phyloP scores from a whole-genome alignment of 352 stramenopile species.

The Pythium graminicola region DNA sequence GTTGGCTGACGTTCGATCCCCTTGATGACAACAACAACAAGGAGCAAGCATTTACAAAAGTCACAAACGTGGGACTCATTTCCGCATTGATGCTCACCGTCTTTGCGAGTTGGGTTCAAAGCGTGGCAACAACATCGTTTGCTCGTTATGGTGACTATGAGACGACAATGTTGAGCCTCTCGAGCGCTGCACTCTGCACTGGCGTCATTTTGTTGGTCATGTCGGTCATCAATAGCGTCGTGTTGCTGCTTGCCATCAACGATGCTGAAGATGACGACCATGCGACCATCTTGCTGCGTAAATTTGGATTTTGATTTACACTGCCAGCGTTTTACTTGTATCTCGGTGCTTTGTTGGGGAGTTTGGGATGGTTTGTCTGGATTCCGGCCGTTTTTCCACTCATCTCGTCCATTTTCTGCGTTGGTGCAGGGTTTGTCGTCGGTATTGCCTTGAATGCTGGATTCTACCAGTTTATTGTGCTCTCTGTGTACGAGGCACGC shows the following conservation, averaged over 20 bases:
- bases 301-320: constrained; percentile 23
- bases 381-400: constrained; percentile 25
- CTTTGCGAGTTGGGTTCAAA: constrained; percentile 21
- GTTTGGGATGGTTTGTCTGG: constrained; percentile 27
- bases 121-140: constrained; percentile 19
- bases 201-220: constrained; percentile 26
- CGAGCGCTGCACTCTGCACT: constrained; percentile 15
- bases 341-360: constrained; percentile 14
- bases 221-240: constrained; percentile 25
- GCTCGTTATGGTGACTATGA: constrained; percentile 17
- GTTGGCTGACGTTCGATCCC: constrained; percentile 29
- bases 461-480: constrained; percentile 31
- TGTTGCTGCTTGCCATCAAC: constrained; percentile 19
- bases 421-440: constrained; percentile 12
- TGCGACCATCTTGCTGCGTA: constrained; percentile 12
- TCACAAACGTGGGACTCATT: constrained; percentile 28
- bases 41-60: constrained; percentile 27
- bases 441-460: constrained; percentile 20
- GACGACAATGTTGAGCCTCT: constrained; percentile 1
- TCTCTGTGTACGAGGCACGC: constrained; percentile 26
- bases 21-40: constrained; percentile 24
- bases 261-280: constrained; percentile 24
- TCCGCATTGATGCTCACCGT: constrained; percentile 26
- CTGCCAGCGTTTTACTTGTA: constrained; percentile 30
- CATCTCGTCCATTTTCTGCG: constrained; percentile 4